Base-by-base conservation (phyloP, 1,284 basidiomycete species). In the Limonomyces culmigenus region DNA sequence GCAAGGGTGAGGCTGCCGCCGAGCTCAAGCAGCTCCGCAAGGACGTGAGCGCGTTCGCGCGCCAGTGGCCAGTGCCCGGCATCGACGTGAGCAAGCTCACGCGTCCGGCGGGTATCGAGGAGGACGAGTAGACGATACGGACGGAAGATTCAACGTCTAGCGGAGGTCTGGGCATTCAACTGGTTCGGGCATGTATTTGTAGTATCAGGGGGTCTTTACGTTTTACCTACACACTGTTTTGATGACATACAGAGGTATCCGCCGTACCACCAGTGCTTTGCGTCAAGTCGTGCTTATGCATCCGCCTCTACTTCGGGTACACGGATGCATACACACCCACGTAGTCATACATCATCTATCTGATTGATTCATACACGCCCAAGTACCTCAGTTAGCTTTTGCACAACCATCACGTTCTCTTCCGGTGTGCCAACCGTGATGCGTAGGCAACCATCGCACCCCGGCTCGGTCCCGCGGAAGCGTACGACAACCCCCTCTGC, bases 1-100 rank as follows among this genome's bases (percentile, higher is more conserved):
- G 8, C n/a, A 81, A 73, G 47, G 74, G 72, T 44, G 73, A 83
- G 53, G 66, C 74, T 44, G 83, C 85, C 20, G 69, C 66, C 38
- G 58, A 68, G 47, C 62, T 75, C 36, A 66, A 66, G 50, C 62
- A 74, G 47, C 70, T 93, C 39, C 60, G 71, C 33, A 60, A 66
- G 33, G 87, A 92, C 46, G 88, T 93, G 21, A 59, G 67, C 43
- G 62, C 46, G 37, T 97, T 97, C 52, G 85, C 89, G 14, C 72
- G 65, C 44, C 66, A 69, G 58, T 97, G 83, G 85, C 93, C 93
- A 3, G 64, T 98, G 12, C 93, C 93, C 38, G 92, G 93, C 59
- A 75, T 91, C 5, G 84, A 92, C 55, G 73, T 70, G 29, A 48
- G 61, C 19, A 65, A 53, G 38, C 53, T 86, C 40, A 57, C 58